phyloP scores from a whole-genome alignment of 2,329 filamentous ascomycete species.

The Aureobasidium uvarum region DNA sequence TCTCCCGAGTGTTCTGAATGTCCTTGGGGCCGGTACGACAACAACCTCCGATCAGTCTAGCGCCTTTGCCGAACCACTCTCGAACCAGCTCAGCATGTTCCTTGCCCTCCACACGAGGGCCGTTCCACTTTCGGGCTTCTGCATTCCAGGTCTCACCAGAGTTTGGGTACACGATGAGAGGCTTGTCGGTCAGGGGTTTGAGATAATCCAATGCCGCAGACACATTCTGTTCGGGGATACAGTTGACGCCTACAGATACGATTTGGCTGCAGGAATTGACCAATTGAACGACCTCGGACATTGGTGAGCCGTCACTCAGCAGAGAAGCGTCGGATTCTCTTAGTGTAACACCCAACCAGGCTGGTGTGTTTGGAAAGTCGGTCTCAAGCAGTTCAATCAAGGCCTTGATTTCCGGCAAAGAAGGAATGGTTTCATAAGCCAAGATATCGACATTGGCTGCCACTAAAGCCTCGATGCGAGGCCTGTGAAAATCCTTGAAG shows the following conservation, averaged over 20 bases:
- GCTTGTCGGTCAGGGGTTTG: conserved; percentile 36
- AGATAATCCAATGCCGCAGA: conserved; percentile 39
- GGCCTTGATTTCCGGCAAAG: conserved; percentile 41
- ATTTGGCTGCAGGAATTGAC: conserved; percentile 38
- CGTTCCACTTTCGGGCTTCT: conserved; percentile 39
- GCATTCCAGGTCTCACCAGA: conserved; percentile 51
- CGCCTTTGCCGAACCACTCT: conserved; percentile 42
- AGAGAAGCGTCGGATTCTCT: conserved; percentile 34
- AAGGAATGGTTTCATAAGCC: conserved; percentile 49
- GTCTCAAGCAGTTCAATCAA: conserved; percentile 41
- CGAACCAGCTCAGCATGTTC: conserved; percentile 36
- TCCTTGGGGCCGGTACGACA: conserved; percentile 48
- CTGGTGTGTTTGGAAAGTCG: conserved; percentile 41
- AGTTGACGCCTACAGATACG: conserved; percentile 49
- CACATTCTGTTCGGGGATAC: conserved; percentile 41
- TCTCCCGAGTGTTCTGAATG: conserved; percentile 38
- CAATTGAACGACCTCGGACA: conserved; percentile 37
- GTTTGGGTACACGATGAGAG: conserved; percentile 47
- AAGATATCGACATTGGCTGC: conserved; percentile 46
- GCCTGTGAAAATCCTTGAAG: conserved; percentile 47
- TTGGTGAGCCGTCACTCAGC: conserved; percentile 46
- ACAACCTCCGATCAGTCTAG: conserved; percentile 48
- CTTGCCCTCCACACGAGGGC: conserved; percentile 30
- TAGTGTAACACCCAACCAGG: conserved; percentile 47
- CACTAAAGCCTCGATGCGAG: conserved; percentile 44